Percentiles rank a stretch among this genome's conserved stretches.
phyloP scores from a whole-genome alignment of 148 eudicot species.

The Fagopyrum tataricum region DNA sequence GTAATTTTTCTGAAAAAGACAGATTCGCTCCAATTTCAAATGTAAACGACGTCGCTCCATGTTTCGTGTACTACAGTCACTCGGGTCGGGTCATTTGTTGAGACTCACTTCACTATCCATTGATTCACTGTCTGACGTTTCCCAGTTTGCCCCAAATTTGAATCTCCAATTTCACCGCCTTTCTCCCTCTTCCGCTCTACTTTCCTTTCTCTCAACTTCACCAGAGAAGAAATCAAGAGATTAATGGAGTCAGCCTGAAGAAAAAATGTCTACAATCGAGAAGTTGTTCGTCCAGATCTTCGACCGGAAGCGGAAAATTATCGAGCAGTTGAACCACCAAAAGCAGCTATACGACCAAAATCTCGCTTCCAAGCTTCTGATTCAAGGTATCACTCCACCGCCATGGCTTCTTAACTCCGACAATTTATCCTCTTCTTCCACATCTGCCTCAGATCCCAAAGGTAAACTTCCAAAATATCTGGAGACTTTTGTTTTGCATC shows the following conservation, averaged over 20 bases:
- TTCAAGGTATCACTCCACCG: constrained; percentile 68
- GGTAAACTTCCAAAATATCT: constrained; percentile 27
- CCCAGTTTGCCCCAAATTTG: constrained; percentile 6
- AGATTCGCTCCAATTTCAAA: too few species aligned
- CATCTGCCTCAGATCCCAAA: constrained; percentile 31
- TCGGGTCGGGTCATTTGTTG: constrained; percentile 1
- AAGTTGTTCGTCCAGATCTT: constrained; percentile 64
- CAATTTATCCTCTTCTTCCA: constrained; percentile 11
- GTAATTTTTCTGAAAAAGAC: too few species aligned
- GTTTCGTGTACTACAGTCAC: neutral
- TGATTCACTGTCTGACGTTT: neutral
- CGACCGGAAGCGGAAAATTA: constrained; percentile 54
- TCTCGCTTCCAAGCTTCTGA: constrained; percentile 64
- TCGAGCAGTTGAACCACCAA: constrained; percentile 54
- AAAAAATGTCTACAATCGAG: constrained; percentile 55
- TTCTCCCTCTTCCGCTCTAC: constrained; percentile 14
- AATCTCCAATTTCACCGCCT: constrained; percentile 4
- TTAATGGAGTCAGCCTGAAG: neutral
- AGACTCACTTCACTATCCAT: neutral
- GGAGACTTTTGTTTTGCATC: neutral
- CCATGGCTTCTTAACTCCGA: constrained; percentile 49
- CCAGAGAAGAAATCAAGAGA: neutral
- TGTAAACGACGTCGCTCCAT: constrained; percentile 1
- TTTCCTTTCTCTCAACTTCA: constrained; percentile 4
- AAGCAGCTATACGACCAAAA: constrained; percentile 50